Conservation (phyloP, 108 stramenopile species). For the Cyclotella sp. region DNA sequence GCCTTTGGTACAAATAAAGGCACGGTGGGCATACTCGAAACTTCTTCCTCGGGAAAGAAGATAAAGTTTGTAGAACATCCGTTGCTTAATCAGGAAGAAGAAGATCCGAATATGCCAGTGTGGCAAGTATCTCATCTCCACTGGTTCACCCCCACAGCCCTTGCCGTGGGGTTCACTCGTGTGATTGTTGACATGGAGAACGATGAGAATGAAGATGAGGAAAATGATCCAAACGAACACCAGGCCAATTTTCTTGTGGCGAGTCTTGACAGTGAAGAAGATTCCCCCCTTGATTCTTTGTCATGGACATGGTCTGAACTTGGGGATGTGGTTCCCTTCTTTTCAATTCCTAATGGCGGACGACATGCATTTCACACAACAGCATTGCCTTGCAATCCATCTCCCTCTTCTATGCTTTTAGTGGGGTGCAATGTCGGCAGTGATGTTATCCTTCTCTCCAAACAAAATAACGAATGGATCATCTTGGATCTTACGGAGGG, state of each 20-base stretch:
- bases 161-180: conserved; percentile 67
- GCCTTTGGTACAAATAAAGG: conserved; percentile 41
- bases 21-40: conserved; percentile 19
- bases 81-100: conserved; percentile 6
- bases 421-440: conserved; percentile 81
- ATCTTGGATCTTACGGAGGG: conserved; percentile 81
- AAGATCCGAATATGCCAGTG: conserved; percentile 16
- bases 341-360: conserved; percentile 77
- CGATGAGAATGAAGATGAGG: conserved; percentile 59
- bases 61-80: conserved; percentile 26
- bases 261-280: conserved; percentile 10
- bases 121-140: conserved; percentile 69
- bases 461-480: conserved; percentile 49
- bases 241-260: conserved; percentile 52
- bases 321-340: conserved; percentile 87
- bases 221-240: conserved; percentile 66
- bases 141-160: conserved; percentile 50
- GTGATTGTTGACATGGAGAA: conserved; percentile 51
- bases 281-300: conserved; percentile 14
- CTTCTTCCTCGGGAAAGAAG: not conserved
- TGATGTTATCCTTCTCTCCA: conserved; percentile 62
- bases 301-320: conserved; percentile 58
- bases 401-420: conserved; percentile 45
- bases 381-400: conserved; percentile 10
- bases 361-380: conserved; percentile 75